These are phyloP conservation scores for Trichoderma afroharzianum DNA, from an alignment of 2,329 filamentous ascomycete species.

Conservation along the genomic window DNA sequence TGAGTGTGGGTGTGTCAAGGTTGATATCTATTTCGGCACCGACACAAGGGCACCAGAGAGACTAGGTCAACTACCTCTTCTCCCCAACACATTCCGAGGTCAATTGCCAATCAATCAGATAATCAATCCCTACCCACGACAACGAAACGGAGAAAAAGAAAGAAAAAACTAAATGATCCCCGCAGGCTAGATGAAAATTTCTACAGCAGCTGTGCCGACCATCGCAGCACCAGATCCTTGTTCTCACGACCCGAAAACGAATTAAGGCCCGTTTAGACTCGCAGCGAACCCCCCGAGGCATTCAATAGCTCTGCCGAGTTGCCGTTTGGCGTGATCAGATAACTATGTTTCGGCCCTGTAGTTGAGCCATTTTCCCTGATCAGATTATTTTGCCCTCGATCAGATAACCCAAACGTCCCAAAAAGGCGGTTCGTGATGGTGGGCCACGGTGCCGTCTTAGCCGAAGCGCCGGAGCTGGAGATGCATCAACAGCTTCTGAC, in stretches of 20 bases:
- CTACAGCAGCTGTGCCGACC: not conserved
- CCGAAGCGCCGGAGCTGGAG: constrained; percentile 10
- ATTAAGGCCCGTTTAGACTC: constrained; percentile 8
- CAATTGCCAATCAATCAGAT: constrained; percentile 1
- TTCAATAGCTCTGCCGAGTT: constrained; percentile 9
- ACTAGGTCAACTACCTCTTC: not conserved
- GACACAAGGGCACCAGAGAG: not conserved
- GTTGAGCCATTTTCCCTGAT: constrained; percentile 15
- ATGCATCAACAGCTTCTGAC: not conserved
- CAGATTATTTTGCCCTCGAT: constrained; percentile 3
- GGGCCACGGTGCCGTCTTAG: constrained; percentile 14
- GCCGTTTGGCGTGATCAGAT: constrained; percentile 13
- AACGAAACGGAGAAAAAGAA: not conserved
- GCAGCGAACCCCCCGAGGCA: not conserved
- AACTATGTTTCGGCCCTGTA: constrained; percentile 2
- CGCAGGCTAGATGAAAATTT: constrained; percentile 9
- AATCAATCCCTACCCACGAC: not conserved
- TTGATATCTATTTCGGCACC: not conserved
- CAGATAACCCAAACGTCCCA: constrained; percentile 9
- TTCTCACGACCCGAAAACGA: not conserved
- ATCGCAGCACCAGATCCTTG: not conserved
- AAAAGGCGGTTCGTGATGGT: not conserved
- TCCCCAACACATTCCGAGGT: not conserved
- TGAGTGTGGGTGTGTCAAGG: not conserved
- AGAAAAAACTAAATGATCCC: not conserved